These are phyloP conservation scores for Adiantum capillusveneris DNA, from an alignment of 75 land plant species.

Conservation along the genomic window DNA sequence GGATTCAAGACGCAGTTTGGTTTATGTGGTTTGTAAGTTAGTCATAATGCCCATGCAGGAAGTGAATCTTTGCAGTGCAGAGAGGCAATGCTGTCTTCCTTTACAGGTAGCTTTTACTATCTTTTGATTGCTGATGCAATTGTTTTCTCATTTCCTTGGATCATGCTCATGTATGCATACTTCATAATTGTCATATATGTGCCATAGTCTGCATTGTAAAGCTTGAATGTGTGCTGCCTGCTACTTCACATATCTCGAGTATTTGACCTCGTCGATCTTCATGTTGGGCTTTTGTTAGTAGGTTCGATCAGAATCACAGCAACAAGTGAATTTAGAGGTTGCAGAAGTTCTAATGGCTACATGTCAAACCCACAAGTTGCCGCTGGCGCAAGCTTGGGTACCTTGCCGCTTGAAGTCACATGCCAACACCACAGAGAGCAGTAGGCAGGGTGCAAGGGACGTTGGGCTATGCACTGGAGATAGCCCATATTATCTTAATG, in stretches of 20 bases:
- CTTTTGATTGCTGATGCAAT: no score
- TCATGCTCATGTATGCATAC: no score
- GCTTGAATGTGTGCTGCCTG: no score
- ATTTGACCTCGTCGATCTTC: neutral
- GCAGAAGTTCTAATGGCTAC: slow-evolving; percentile 39
- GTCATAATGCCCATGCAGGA: slow-evolving; percentile 1
- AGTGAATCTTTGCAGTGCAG: slow-evolving; percentile 2
- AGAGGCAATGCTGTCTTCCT: neutral
- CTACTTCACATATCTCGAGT: no score
- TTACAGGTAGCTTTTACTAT: neutral
- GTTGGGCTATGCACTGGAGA: slow-evolving; percentile 49
- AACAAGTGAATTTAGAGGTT: slow-evolving; percentile 55
- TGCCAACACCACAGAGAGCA: neutral
- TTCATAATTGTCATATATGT: no score
- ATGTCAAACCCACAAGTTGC: slow-evolving; percentile 50
- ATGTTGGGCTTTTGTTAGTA: slow-evolving; percentile 7
- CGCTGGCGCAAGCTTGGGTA: slow-evolving; percentile 75
- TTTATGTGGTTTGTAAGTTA: neutral
- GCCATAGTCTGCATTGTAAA: no score
- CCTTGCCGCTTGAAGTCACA: slow-evolving; percentile 28
- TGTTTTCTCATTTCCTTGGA: no score
- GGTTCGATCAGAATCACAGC: slow-evolving; percentile 21
- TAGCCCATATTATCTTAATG: slow-evolving; percentile 56
- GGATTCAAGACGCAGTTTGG: no score
- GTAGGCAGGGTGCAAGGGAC: neutral